Evolutionary conservation across 768 basidiomycete genomes (phyloP).

Genomic region (Cystobasidium tubakii): DNA sequence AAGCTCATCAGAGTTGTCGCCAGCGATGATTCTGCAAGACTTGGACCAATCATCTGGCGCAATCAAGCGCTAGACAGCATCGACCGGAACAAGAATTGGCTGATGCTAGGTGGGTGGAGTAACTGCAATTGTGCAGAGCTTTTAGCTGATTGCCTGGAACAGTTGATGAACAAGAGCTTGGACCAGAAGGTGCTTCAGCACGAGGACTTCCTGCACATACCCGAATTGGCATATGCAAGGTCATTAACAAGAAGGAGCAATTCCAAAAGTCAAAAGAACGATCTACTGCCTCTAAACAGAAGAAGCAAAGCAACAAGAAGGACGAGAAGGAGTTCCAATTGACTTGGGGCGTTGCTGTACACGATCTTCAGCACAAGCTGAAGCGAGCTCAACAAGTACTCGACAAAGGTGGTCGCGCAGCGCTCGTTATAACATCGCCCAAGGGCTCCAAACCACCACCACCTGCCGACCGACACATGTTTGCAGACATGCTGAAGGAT

Average conservation of each 20-base stretch:
- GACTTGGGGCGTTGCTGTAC: conserved; percentile 60
- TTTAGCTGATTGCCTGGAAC: neutral
- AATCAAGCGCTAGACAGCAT: neutral
- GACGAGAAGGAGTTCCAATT: conserved; percentile 65
- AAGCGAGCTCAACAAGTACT: conserved; percentile 59
- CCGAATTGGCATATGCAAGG: conserved; percentile 55
- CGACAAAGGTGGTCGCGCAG: conserved; percentile 59
- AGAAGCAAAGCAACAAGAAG: conserved; percentile 44
- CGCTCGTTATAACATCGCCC: conserved; percentile 53
- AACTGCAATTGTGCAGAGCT: neutral
- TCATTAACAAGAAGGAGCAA: conserved; percentile 54
- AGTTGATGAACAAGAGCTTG: conserved; percentile 30
- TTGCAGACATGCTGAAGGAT: conserved; percentile 17
- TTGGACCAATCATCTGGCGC: neutral
- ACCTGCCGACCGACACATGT: neutral
- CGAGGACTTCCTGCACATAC: neutral
- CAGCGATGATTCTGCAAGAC: neutral
- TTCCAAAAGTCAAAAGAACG: conserved; percentile 46
- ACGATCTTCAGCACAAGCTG: conserved; percentile 65
- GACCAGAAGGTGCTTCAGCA: conserved; percentile 5
- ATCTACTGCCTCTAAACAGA: conserved; percentile 43
- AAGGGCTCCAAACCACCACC: conserved; percentile 9
- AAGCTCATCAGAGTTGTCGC: conserved; percentile 11
- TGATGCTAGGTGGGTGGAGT: conserved; percentile 18
- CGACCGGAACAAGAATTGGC: conserved; percentile 11